Base-by-base conservation (phyloP, 768 basidiomycete genomes). In the Pleurotus salmoneostramineus region DNA sequence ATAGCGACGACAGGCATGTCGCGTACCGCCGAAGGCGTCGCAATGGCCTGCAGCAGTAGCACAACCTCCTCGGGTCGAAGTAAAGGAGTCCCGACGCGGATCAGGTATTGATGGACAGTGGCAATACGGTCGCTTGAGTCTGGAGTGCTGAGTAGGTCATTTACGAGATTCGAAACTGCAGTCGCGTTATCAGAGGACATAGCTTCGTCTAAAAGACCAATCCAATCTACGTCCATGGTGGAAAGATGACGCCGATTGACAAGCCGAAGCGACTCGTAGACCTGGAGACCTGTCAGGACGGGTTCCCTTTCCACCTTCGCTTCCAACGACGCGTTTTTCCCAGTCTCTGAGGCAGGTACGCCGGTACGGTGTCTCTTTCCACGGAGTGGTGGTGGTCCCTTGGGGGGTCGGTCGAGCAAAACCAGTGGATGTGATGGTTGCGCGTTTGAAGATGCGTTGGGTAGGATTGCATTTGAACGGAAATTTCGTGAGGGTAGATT, bases 391-490 rank as follows among this genome's bases (percentile, higher is more conserved):
- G 40, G 52, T 17, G 17, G 21, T 12, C 15, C 27, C 14, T 27
- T 33, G n/a, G 5, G 21, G 27, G 27, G 40, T 21, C 40, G 52
- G 27, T 37, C 40, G 12, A 43, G 21, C 14, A 43, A 31, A 43
- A 43, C 21, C 12, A n/a, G 17, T n/a, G 52, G 43, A 8, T 36
- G 43, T 36, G n/a, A 42, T 7, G 17, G 52, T 14, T 40, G 52
- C 36, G n/a, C 10, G 43, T 47, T 47, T 4, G 21, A 15, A 45
- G 56, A 46, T 44, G 21, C 21, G 6, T 55, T 15, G 40, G 48
- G 58, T 67, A 60, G 58, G 61, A 63, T 47, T 61, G 54, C 46
- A 66, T 66, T 32, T 56, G 66, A 46, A 59, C 63, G 59, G 64
- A 64, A 64, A 63, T 35, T 56, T 51, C 56, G 62, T 31, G 50